Base-by-base conservation (phyloP, 1,284 basidiomycete species). In the Trichosporon asahii region DNA sequence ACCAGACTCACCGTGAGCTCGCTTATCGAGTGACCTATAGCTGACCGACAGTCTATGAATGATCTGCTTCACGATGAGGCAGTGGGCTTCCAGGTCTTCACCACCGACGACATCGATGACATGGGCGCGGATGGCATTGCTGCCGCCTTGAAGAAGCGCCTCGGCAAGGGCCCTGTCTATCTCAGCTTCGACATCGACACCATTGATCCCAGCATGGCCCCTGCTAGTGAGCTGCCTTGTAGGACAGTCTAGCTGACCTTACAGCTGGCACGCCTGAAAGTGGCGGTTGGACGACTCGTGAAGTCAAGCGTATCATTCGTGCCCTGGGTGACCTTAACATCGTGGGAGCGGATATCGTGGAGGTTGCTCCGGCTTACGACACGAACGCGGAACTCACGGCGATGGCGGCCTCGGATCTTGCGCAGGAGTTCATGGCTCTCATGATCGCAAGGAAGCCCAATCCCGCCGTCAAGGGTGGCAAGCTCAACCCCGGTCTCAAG, bases 321-420 rank as follows among this genome's bases (percentile, higher is more conserved):
- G 77, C 79, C 1, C 75, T 85, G 0, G 73, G 76, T 5, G 82
- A 82, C 1, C 78, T 85, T 60, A 83, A 85, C 77, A 75, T 85
- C 57, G 84, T 82, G 68, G 80, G 90, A 61, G 89, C 89, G 1
- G 90, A 91, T 77, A 84, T 93, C 27, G 82, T 82, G 66, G 80
- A 82, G 69, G 76, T 82, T 2, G 74, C 79, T 0, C 79, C 82
- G 2, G 79, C 80, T 2, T 84, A 83, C 71, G 82, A 84, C 72
- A 78, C 80, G 4, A 78, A 83, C 63, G 79, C 78, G 37, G 82
- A 83, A 68, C 76, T 83, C 21, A 81, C 82, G 1, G 78, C 77
- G 31, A 81, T 82, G 67, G 80, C 79, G 14, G 82, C 82, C 3
- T 81, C 82, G 6, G 82, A 83, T 66, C 76, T 82, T 64, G 78